These are phyloP conservation scores for Eucalyptus guilfoylei DNA, from an alignment of 345 rosid species.

Conservation along the genomic window DNA sequence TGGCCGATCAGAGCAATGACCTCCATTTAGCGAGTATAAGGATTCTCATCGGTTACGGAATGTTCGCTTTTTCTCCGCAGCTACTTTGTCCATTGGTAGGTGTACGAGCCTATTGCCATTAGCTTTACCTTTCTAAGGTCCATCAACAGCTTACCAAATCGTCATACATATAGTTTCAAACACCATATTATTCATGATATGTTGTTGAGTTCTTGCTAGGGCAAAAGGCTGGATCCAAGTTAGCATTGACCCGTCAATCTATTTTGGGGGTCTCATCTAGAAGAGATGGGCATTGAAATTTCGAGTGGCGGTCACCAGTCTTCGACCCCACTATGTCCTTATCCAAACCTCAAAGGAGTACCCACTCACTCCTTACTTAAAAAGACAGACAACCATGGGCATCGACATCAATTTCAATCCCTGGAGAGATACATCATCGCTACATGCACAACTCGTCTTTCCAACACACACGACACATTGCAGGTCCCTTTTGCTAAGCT, in stretches of 20 bases:
- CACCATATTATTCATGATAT: neutral
- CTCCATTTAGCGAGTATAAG: neutral
- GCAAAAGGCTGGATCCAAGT: neutral
- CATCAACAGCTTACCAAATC: neutral
- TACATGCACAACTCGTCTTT: neutral
- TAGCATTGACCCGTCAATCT: neutral
- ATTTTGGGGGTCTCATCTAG: neutral
- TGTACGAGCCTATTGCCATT: neutral
- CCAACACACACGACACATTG: neutral
- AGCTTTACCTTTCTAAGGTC: neutral
- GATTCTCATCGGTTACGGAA: neutral
- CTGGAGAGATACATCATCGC: neutral
- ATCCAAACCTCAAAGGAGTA: neutral
- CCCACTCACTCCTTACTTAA: neutral
- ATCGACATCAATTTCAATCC: neutral
- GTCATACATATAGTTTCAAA: neutral
- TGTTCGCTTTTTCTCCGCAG: neutral
- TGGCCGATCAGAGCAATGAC: neutral
- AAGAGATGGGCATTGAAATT: neutral
- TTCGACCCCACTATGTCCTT: neutral
- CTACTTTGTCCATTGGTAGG: neutral
- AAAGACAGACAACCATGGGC: neutral
- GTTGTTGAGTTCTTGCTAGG: neutral
- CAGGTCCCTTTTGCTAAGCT: neutral
- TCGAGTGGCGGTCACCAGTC: neutral